Percentiles rank a stretch among this genome's conserved stretches.
These are phyloP conservation scores for Kingdonia uniflora DNA, from an alignment of 164 flowering plant genomes.

Conservation along the genomic window DNA sequence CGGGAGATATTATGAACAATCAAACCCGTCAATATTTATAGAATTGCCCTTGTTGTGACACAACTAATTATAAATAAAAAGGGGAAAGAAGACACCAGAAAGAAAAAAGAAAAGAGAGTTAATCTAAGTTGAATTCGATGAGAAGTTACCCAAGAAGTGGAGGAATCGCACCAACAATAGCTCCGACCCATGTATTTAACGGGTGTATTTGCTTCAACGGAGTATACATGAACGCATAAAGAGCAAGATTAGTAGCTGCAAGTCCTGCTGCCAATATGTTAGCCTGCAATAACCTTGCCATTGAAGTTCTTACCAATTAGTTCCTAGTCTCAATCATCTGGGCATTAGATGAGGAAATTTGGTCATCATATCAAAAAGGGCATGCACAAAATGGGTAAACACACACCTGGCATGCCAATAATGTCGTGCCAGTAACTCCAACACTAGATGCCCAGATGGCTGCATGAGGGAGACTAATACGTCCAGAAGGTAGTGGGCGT, in stretches of 20 bases:
- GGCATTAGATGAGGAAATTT: no score
- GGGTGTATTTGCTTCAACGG: conserved; percentile 96
- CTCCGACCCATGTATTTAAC: conserved; percentile 97
- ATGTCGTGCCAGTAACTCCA: conserved; percentile 74
- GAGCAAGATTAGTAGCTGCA: conserved; percentile 81
- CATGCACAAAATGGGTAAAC: background rate
- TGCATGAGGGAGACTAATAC: conserved; percentile 69
- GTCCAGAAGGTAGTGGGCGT: conserved; percentile 93
- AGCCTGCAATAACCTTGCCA: conserved; percentile 85
- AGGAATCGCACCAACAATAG: conserved; percentile 96
- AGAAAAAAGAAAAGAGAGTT: background rate
- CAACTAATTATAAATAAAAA: no score
- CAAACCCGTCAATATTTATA: no score
- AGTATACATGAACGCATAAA: conserved; percentile 89
- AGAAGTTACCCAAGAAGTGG: conserved; percentile 82
- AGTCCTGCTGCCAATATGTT: conserved; percentile 88
- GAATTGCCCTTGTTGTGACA: no score
- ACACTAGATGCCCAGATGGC: conserved; percentile 63
- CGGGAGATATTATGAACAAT: no score
- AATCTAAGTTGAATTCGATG: background rate
- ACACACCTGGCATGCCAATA: conserved; percentile 73
- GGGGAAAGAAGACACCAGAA: background rate
- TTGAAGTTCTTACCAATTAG: conserved; percentile 24
- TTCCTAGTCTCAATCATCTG: conserved; percentile 3
- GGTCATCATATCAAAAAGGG: no score